Conservation (phyloP, 176 grass and related monocot genomes). For the Leersia perrieri region DNA sequence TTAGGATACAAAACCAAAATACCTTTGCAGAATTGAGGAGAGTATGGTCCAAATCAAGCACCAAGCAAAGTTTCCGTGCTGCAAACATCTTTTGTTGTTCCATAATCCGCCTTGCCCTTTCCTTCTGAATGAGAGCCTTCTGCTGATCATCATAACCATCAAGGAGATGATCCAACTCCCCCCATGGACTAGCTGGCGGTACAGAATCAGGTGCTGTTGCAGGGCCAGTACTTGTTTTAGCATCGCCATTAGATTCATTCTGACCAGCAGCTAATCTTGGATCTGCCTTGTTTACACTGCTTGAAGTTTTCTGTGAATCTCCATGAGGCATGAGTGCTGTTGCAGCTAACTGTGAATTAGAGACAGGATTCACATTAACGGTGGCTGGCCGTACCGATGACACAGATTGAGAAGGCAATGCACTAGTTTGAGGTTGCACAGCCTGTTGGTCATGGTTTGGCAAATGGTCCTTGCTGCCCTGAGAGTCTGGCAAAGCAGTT, state of each 20-base stretch:
- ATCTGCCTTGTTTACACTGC: conserved; percentile 33
- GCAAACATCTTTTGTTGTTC: conserved; percentile 91
- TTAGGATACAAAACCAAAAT: conserved; percentile 28
- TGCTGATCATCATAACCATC: conserved; percentile 93
- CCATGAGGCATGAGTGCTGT: conserved; percentile 30
- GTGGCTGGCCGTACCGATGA: conserved; percentile 2
- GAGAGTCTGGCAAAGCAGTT: conserved; percentile 30
- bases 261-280: conserved; percentile 26
- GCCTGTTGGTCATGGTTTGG: conserved; percentile 32
- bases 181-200: conserved; percentile 49
- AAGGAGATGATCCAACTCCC: conserved; percentile 79
- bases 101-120: conserved; percentile 82
- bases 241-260: conserved; percentile 39
- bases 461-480: conserved; percentile 40
- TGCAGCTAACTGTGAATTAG: conserved; percentile 61
- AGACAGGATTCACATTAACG: conserved; percentile 36
- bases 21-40: conserved; percentile 98
- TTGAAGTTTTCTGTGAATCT: conserved; percentile 10
- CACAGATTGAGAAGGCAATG: conserved; percentile 29
- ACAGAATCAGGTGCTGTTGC: conserved; percentile 9
- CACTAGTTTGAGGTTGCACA: conserved; percentile 28
- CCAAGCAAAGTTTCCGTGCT: conserved; percentile 80
- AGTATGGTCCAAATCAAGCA: conserved; percentile 98
- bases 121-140: conserved; percentile 90
- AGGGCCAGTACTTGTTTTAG: conserved; percentile 21